Percentiles rank a stretch among this genome's conserved stretches.
Evolutionary conservation across 371 early-diverging fungal species (phyloP).

Genomic region (Neoconidiobolus thromboides): DNA sequence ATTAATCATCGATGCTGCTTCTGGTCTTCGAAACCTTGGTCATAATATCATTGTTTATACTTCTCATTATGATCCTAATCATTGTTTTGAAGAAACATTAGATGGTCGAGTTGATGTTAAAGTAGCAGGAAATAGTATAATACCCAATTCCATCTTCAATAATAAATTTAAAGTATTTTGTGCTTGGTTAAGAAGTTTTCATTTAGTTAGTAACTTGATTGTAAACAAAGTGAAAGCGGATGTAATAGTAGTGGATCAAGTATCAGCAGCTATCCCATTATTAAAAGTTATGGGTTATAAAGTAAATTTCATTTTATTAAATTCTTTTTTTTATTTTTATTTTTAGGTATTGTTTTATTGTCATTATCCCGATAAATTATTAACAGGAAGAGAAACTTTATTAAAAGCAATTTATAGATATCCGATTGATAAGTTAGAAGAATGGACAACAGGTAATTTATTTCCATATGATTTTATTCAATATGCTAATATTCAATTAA

Average conservation of each 20-base stretch:
- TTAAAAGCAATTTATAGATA: conserved; percentile 56
- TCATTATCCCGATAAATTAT: conserved; percentile 85
- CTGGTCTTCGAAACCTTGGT: conserved; percentile 55
- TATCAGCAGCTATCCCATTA: conserved; percentile 69
- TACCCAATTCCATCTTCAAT: conserved; percentile 40
- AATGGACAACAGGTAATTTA: conserved; percentile 48
- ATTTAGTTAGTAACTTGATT: conserved; percentile 32
- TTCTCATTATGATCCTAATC: conserved; percentile 68
- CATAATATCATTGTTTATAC: conserved; percentile 72
- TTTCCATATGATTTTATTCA: neutral
- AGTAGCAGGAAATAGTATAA: conserved; percentile 44
- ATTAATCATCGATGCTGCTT: conserved; percentile 85
- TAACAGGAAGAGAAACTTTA: conserved; percentile 37
- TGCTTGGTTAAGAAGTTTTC: conserved; percentile 58
- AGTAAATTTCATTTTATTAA: conserved; percentile 15
- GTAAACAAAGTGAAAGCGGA: conserved; percentile 33
- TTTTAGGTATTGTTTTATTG: conserved; percentile 78
- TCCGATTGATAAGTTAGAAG: conserved; percentile 71
- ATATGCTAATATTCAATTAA: neutral
- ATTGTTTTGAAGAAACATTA: conserved; percentile 84
- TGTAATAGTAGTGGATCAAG: conserved; percentile 73
- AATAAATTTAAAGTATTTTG: conserved; percentile 60
- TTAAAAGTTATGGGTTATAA: conserved; percentile 39
- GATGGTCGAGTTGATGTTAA: conserved; percentile 47
- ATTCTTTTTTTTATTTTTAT: neutral